Evolutionary conservation across 2,329 filamentous ascomycete species (phyloP).

Genomic region (Cytospora mali): DNA sequence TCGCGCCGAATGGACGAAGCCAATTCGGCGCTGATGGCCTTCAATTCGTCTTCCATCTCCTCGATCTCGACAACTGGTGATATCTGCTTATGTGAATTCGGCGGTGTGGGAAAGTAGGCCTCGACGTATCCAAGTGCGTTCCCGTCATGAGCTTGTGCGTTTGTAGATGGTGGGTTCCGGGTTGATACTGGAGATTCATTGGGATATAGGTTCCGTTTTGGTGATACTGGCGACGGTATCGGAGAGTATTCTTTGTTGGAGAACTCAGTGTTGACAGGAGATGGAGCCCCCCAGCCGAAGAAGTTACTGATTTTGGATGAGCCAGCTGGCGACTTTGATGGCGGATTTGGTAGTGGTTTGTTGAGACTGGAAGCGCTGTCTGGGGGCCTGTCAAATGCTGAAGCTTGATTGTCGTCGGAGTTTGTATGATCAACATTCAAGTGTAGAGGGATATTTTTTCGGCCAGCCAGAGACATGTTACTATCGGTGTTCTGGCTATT

Average conservation of each 20-base stretch:
- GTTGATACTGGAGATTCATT: slow-evolving; percentile 47
- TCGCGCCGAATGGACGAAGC: slow-evolving; percentile 91
- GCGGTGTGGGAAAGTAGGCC: slow-evolving; percentile 54
- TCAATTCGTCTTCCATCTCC: slow-evolving; percentile 92
- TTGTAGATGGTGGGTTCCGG: slow-evolving; percentile 43
- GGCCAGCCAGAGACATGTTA: slow-evolving; percentile 52
- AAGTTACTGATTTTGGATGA: slow-evolving; percentile 54
- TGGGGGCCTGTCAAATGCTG: slow-evolving; percentile 30
- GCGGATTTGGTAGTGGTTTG: slow-evolving; percentile 59
- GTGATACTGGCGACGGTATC: slow-evolving; percentile 55
- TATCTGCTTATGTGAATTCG: slow-evolving; percentile 40
- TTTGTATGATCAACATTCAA: slow-evolving; percentile 52
- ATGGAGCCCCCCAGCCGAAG: slow-evolving; percentile 56
- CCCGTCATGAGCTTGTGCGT: slow-evolving; percentile 45
- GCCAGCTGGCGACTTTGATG: slow-evolving; percentile 54
- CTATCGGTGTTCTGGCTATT: slow-evolving; percentile 43
- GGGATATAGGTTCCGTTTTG: slow-evolving; percentile 42
- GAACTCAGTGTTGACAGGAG: slow-evolving; percentile 51
- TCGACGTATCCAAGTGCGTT: slow-evolving; percentile 54
- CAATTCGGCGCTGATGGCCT: slow-evolving; percentile 89
- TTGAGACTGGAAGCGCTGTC: slow-evolving; percentile 43
- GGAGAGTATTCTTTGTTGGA: slow-evolving; percentile 50
- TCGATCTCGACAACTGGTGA: slow-evolving; percentile 61
- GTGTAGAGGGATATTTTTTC: slow-evolving; percentile 56
- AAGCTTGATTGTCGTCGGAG: slow-evolving; percentile 32